A percentile compares a stretch with the other conserved stretches of the same genome.
These are phyloP conservation scores for Fusarium sp. DNA, from an alignment of 2,329 filamentous ascomycete species.

Conservation along the genomic window DNA sequence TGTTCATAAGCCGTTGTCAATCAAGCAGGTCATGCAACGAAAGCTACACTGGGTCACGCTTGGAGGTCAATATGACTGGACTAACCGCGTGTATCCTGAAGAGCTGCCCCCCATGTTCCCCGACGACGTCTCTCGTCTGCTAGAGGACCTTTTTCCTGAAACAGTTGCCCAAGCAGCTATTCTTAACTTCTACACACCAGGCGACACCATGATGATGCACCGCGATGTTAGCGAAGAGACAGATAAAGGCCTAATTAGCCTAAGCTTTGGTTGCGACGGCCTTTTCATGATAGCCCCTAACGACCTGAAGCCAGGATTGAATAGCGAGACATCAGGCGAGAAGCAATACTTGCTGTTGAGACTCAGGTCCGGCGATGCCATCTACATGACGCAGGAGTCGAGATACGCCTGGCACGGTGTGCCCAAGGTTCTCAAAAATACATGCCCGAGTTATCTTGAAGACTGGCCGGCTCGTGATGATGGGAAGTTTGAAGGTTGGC, in stretches of 20 bases:
- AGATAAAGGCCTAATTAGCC: slow-evolving; percentile 81
- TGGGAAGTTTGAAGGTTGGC: slow-evolving; percentile 75
- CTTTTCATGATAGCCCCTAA: slow-evolving; percentile 86
- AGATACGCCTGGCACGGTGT: slow-evolving; percentile 97
- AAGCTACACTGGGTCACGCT: slow-evolving; percentile 95
- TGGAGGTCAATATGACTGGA: slow-evolving; percentile 98
- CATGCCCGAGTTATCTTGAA: slow-evolving; percentile 80
- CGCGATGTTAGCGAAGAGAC: slow-evolving; percentile 92
- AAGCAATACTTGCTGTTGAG: slow-evolving; percentile 71
- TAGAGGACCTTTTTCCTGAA: slow-evolving; percentile 78
- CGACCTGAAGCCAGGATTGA: slow-evolving; percentile 33
- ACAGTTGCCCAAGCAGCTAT: slow-evolving; percentile 91
- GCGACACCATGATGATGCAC: slow-evolving; percentile 92
- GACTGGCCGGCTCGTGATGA: slow-evolving; percentile 75
- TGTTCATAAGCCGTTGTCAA: slow-evolving; percentile 80
- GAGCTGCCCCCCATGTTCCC: slow-evolving; percentile 80
- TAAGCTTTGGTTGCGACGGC: slow-evolving; percentile 91
- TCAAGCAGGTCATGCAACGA: slow-evolving; percentile 78
- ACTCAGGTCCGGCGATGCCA: slow-evolving; percentile 85
- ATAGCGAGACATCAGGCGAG: slow-evolving; percentile 42
- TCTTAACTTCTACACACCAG: slow-evolving; percentile 90
- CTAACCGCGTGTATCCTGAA: slow-evolving; percentile 81
- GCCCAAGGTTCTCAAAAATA: slow-evolving; percentile 83
- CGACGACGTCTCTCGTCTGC: slow-evolving; percentile 74
- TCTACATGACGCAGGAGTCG: slow-evolving; percentile 87